Evolutionary conservation across 768 basidiomycete genomes (phyloP), one percentile per base, ranked within the genome.

Genomic region (Podaxis sp.): DNA sequence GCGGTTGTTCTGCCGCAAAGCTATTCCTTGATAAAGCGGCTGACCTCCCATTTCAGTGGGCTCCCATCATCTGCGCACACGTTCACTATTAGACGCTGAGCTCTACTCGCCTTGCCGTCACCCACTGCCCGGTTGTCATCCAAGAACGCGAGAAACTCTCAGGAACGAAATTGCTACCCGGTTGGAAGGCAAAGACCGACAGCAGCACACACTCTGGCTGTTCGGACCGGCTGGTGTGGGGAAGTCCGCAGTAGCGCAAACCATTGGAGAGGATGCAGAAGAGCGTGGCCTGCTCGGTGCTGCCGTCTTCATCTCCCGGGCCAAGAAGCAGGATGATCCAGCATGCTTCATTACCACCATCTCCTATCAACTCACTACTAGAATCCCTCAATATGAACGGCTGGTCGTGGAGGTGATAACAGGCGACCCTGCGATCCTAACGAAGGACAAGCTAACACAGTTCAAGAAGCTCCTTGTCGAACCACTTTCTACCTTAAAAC

Each of bases 201-300:
- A 28, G 1, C 28, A 26, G 37, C n/a, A 44, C 3, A 40, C 50
- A 6, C 53, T 64, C 17, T 64, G 62, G 62, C 5, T 64, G 17
- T 58, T 11, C 48, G 62, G 62, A 13, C 50, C 51, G 17, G 56
- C 62, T 8, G 62, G 62, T 24, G 48, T 57, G 0, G 62, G 62
- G 2, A 64, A 64, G 48, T 55, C 64, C 3, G 53, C 64, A 7
- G 58, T 60, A 6, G 51, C 58, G 1, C 52, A 60, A 36, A 60
- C 58, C 1, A 38, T 60, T 10, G 58, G 58, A 22, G 48, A 53
- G 15, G 10, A 38, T 8, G 41, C 59, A 0, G 20, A 8, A 1
- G 11, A 36, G 15, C 30, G 28, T 2, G n/a, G 33, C 1, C 12
- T 60, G 0, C 53, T 64, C 11, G 64, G 64, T 11, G 64, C 58